Base-by-base conservation (phyloP, 768 basidiomycete genomes). In the Tricholoma hemisulphureum region DNA sequence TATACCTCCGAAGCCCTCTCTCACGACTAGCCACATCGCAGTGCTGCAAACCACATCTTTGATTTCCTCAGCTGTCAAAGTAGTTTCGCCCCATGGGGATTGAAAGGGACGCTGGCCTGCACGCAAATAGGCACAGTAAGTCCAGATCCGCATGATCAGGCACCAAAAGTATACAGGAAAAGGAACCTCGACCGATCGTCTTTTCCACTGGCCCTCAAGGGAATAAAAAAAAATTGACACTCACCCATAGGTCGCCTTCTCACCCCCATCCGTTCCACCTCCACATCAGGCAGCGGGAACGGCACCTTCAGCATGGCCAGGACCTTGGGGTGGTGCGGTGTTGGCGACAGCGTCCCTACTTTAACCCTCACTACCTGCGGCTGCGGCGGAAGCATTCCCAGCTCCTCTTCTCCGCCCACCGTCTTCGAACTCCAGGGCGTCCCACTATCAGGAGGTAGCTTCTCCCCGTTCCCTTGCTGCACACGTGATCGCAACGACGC, bases 301-400 rank as follows among this genome's bases (percentile, higher is more conserved):
- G 95, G 93, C 53, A 96, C 84, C 71, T 94, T 94, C 63, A 98
- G 80, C 75, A 95, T 85, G 34, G 87, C 89, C 41, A 98, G 89
- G 20, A 98, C 89, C 69, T 95, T 94, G 8, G 95, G 95, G 71
- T 98, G 95, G 69, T 98, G 95, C 21, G 95, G 95, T 7, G 93
- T 93, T 21, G 95, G 95, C 11, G 86, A 86, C 31, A 98, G 80
- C 29, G 91, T 93, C 16, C 86, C 95, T 10, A 95, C 85, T 67
- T 91, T 89, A 32, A 93, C 63, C 49, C 77, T 70, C 28, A 81
- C 55, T 28, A 77, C 73, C 56, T 74, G 73, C 7, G 75, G 69
- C 46, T 58, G 52, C 3, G 45, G 29, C 34, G 51, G 41, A 24
- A 48, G 35, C 23, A 56, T 49, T 18, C 63, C 61, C 21, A 49